phyloP scores from a whole-genome alignment of 148 eudicot genomes.

The Polygonum aviculare region DNA sequence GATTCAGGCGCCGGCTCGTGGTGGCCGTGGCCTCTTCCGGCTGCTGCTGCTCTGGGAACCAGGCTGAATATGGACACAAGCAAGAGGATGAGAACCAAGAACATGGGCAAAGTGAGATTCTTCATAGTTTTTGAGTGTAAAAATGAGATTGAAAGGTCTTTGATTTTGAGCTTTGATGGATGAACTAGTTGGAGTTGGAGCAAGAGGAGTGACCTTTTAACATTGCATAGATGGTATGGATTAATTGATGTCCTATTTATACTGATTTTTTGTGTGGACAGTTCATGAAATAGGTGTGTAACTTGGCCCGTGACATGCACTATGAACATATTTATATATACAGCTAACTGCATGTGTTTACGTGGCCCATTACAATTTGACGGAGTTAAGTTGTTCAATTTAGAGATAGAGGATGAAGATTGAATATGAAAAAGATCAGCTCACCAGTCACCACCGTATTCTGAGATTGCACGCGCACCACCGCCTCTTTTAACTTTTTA shows the following conservation, averaged over 20 bases:
- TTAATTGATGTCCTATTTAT: conserved; percentile 1
- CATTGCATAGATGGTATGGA: neutral
- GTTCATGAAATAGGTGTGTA: neutral
- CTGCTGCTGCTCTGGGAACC: neutral
- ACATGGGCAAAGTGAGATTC: neutral
- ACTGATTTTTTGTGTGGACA: neutral
- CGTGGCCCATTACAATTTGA: conserved; percentile 1
- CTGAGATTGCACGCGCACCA: conserved; percentile 4
- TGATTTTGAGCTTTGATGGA: neutral
- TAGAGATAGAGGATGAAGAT: neutral
- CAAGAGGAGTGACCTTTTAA: neutral
- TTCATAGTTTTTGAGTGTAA: neutral
- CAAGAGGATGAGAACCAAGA: neutral
- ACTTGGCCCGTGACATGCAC: conserved; percentile 11
- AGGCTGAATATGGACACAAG: neutral
- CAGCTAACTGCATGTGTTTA: neutral
- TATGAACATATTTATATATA: neutral
- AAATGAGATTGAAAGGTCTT: neutral
- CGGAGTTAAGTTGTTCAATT: neutral
- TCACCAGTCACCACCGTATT: neutral
- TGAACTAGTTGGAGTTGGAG: neutral
- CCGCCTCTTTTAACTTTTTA: neutral
- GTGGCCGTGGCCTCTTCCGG: conserved; percentile 1
- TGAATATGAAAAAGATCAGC: neutral
- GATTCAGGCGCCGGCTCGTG: neutral